These are phyloP conservation scores for Stereocaulon alpinum DNA, from an alignment of 495 filamentous ascomycete species.

Conservation along the genomic window DNA sequence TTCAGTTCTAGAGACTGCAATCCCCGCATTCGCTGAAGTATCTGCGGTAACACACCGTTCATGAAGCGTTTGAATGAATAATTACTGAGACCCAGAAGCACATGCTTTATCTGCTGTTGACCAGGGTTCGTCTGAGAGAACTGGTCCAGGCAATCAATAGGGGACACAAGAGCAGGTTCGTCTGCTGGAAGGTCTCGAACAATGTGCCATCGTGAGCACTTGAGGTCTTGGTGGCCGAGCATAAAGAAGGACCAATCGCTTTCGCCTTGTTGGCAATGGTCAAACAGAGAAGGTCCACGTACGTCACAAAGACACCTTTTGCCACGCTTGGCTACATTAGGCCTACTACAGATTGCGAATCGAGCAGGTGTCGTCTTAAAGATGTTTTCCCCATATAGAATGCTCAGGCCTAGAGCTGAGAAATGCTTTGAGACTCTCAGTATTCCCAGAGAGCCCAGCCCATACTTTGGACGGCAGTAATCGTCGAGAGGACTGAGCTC, in stretches of 20 bases:
- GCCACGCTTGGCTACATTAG: too few relatives aligned
- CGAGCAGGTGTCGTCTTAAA: background rate
- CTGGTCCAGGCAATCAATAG: background rate
- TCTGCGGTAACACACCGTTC: background rate
- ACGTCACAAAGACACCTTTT: too few relatives aligned
- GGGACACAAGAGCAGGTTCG: background rate
- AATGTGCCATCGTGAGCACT: background rate
- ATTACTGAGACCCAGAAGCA: background rate
- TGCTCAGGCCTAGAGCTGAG: background rate
- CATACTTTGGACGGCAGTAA: background rate
- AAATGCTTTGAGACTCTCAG: background rate
- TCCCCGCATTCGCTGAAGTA: background rate
- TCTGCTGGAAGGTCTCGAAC: background rate
- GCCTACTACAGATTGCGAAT: too few relatives aligned
- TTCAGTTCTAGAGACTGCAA: background rate
- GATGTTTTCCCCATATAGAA: background rate
- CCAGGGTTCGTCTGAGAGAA: background rate
- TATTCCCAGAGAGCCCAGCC: background rate
- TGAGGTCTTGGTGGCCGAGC: background rate
- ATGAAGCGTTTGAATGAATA: background rate
- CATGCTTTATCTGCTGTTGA: background rate
- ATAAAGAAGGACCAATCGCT: background rate
- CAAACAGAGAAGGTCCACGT: too few relatives aligned
- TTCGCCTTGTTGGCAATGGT: background rate
- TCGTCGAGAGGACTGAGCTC: background rate